Conservation (phyloP, 108 stramenopile genomes). For the Aurantiochytrium sp. region DNA sequence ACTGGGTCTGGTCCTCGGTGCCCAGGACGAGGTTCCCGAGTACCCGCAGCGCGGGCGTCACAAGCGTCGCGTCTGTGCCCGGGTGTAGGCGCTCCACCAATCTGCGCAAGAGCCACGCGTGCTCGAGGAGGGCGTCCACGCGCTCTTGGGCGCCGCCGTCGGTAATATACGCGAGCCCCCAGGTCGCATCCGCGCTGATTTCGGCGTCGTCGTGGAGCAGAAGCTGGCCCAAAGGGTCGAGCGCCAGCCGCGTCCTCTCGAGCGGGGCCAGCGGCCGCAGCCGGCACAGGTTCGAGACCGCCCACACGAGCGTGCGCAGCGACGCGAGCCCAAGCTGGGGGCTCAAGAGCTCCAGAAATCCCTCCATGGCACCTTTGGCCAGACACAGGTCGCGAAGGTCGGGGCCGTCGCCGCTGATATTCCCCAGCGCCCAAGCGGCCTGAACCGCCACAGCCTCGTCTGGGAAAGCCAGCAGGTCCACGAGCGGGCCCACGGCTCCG, state of each 20-base stretch:
- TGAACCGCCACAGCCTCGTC: slow-evolving; percentile 95
- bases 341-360: slow-evolving; percentile 75
- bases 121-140: not conserved
- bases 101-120: not conserved
- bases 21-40: not conserved
- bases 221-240: not conserved
- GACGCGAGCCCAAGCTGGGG: not conserved
- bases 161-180: not conserved
- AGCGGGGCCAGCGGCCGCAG: not conserved
- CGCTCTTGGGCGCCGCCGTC: not conserved
- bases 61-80: not conserved
- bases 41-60: not conserved
- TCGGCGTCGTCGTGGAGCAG: not conserved
- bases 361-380: slow-evolving; percentile 79
- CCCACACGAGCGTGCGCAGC: not conserved
- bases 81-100: not conserved
- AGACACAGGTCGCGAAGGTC: slow-evolving; percentile 90
- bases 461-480: slow-evolving; percentile 73
- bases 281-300: not conserved
- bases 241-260: not conserved
- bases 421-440: slow-evolving; percentile 96
- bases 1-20: not conserved
- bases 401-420: slow-evolving; percentile 94
- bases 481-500: slow-evolving; percentile 92
- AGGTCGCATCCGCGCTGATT: not conserved